Conservation (phyloP, 805 yeast genomes). For the Yamadazyma scolyti region DNA sequence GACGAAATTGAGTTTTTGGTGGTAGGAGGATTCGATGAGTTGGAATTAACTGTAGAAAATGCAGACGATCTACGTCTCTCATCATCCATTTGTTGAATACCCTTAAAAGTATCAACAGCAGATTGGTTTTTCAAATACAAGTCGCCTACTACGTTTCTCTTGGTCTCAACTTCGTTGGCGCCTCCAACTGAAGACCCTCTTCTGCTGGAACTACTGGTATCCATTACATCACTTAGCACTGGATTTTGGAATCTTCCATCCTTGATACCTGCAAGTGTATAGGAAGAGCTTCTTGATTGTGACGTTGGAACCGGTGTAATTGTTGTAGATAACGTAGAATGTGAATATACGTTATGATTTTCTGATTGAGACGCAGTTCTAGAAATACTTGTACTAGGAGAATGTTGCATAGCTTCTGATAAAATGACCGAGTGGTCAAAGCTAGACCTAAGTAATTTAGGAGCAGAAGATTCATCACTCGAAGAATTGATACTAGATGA, state of each 20-base stretch:
- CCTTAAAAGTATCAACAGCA: slow-evolving; percentile 40
- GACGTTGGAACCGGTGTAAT: background rate
- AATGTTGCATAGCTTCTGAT: slow-evolving; percentile 21
- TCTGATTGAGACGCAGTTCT: slow-evolving; percentile 6
- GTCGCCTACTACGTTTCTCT: slow-evolving; percentile 44
- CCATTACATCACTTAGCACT: slow-evolving; percentile 33
- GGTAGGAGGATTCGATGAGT: slow-evolving; percentile 11
- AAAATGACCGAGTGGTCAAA: slow-evolving; percentile 26
- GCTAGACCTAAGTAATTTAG: slow-evolving; percentile 1
- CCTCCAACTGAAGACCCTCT: slow-evolving; percentile 27
- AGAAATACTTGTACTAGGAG: background rate
- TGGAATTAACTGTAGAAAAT: slow-evolving; percentile 13
- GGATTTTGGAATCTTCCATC: slow-evolving; percentile 22
- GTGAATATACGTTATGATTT: background rate
- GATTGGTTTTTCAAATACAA: slow-evolving; percentile 40
- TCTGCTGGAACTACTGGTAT: slow-evolving; percentile 23
- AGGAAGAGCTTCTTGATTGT: slow-evolving; percentile 13
- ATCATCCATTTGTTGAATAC: slow-evolving; percentile 38
- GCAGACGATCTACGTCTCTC: slow-evolving; percentile 32
- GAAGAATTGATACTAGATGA: slow-evolving; percentile 20
- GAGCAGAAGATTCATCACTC: slow-evolving; percentile 23
- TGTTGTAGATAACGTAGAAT: background rate
- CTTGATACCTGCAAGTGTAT: slow-evolving; percentile 23
- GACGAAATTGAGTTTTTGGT: slow-evolving; percentile 14
- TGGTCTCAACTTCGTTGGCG: slow-evolving; percentile 43